Evolutionary conservation across 148 eudicot species (phyloP).

Genomic region (Vaccinium vitisidaea): DNA sequence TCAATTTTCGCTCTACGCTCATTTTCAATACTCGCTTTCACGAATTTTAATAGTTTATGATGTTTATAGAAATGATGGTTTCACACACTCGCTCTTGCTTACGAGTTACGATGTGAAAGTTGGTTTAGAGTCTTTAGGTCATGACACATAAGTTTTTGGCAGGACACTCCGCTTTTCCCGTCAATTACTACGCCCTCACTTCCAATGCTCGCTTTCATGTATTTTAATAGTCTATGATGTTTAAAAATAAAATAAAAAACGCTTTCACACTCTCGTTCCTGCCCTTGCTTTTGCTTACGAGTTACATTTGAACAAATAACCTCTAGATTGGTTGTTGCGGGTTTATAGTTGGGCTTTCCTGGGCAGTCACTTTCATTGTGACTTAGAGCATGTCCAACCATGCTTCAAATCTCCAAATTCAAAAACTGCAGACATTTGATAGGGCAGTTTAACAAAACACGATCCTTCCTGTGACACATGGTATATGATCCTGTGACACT

Average conservation of each 20-base stretch:
- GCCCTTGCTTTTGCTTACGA: neutral
- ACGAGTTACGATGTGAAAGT: neutral
- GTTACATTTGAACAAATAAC: neutral
- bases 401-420: too few species aligned
- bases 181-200: neutral
- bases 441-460: neutral
- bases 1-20: neutral
- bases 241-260: neutral
- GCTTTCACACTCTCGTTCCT: neutral
- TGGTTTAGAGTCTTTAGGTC: too few species aligned
- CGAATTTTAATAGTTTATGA: neutral
- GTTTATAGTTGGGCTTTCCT: neutral
- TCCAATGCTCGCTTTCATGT: neutral
- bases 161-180: too few species aligned
- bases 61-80: neutral
- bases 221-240: neutral
- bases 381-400: neutral
- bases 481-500: too few species aligned
- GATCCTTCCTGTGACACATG: neutral
- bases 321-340: neutral
- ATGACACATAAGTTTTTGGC: too few species aligned
- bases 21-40: neutral
- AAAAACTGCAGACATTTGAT: neutral
- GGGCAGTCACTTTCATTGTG: neutral
- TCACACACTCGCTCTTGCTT: neutral